Percentiles rank a stretch among this genome's conserved stretches.
Conservation (phyloP, 2,329 filamentous ascomycete genomes). For the Claviceps digitariae region DNA sequence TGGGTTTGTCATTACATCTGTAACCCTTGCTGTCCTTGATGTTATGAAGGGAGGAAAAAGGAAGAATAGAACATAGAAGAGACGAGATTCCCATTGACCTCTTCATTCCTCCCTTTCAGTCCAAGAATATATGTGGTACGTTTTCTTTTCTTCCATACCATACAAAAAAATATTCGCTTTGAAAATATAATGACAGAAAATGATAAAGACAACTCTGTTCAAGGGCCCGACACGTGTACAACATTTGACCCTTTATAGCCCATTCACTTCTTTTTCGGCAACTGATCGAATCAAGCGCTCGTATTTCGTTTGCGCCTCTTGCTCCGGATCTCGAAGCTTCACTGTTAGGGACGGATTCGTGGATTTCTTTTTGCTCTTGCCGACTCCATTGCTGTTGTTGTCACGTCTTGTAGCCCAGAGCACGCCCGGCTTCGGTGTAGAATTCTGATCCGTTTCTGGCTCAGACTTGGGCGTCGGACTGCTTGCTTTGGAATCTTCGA, state of each 20-base stretch:
- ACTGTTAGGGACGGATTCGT: conserved; percentile 7
- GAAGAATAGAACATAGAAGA: no score
- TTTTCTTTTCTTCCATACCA: background rate
- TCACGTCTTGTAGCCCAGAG: conserved; percentile 19
- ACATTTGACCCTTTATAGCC: conserved; percentile 4
- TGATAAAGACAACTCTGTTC: background rate
- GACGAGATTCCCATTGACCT: no score
- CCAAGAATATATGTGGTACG: background rate
- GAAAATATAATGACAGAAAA: background rate
- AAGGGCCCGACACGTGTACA: no score
- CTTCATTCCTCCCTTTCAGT: no score
- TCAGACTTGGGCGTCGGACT: conserved; percentile 18
- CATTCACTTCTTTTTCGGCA: conserved; percentile 19
- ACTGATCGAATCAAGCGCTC: conserved; percentile 24
- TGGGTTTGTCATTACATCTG: no score
- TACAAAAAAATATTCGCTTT: background rate
- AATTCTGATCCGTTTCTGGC: conserved; percentile 12
- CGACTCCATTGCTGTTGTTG: background rate
- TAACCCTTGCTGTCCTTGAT: no score
- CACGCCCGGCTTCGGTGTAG: conserved; percentile 17
- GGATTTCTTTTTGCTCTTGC: conserved; percentile 4
- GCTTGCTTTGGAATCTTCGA: conserved; percentile 19
- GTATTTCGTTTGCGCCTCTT: conserved; percentile 22
- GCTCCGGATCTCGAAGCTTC: conserved; percentile 21
- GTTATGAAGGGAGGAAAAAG: no score